These are phyloP conservation scores for Penicillium sp. DNA, from an alignment of 2,329 filamentous ascomycete species.

Conservation along the genomic window DNA sequence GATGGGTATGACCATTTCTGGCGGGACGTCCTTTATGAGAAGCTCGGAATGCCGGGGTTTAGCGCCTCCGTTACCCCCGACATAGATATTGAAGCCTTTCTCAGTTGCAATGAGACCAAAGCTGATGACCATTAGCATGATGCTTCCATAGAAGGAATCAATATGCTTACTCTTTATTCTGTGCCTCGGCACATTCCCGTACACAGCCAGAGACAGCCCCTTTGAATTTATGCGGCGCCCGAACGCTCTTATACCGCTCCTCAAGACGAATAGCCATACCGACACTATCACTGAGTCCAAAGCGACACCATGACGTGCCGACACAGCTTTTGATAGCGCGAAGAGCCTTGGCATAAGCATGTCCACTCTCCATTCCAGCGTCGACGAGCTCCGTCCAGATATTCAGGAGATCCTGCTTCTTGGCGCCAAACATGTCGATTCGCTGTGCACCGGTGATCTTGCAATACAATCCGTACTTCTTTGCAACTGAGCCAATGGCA, in stretches of 20 bases:
- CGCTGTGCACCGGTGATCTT: slow-evolving; percentile 91
- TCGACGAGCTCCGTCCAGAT: slow-evolving; percentile 80
- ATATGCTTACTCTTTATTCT: slow-evolving; percentile 72
- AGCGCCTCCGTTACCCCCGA: slow-evolving; percentile 83
- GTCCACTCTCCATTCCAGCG: slow-evolving; percentile 83
- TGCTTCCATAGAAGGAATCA: background rate
- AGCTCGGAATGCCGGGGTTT: slow-evolving; percentile 78
- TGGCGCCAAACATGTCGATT: slow-evolving; percentile 88
- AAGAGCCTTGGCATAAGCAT: slow-evolving; percentile 85
- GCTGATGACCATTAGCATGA: slow-evolving; percentile 38
- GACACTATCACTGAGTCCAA: slow-evolving; percentile 82
- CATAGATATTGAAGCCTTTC: slow-evolving; percentile 90
- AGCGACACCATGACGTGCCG: slow-evolving; percentile 86
- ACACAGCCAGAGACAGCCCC: slow-evolving; percentile 86
- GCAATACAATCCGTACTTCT: slow-evolving; percentile 78
- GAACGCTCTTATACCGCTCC: slow-evolving; percentile 86
- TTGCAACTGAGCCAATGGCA: slow-evolving; percentile 75
- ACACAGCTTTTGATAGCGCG: slow-evolving; percentile 90
- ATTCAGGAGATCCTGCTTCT: slow-evolving; percentile 74
- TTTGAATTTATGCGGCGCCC: slow-evolving; percentile 87
- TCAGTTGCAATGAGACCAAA: slow-evolving; percentile 90
- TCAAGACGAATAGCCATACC: slow-evolving; percentile 85
- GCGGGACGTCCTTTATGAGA: slow-evolving; percentile 78
- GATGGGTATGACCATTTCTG: slow-evolving; percentile 75
- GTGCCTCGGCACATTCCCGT: slow-evolving; percentile 87